These are phyloP conservation scores for Fusarium sp. DNA, from an alignment of 2,329 filamentous ascomycete species.

Conservation along the genomic window DNA sequence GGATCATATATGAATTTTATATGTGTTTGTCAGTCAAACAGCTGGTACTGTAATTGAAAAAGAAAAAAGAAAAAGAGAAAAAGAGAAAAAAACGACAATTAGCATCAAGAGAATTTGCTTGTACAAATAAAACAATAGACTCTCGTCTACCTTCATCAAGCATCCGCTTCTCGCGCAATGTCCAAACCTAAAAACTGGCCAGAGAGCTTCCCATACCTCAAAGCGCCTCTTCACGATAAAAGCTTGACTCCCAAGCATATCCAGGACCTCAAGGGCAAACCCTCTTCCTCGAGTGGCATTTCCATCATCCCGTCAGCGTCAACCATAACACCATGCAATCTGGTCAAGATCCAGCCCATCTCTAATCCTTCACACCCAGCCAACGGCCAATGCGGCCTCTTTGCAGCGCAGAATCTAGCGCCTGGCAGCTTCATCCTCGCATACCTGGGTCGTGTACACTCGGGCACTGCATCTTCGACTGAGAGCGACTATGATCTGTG, in stretches of 20 bases:
- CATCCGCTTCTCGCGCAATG: slow-evolving; percentile 37
- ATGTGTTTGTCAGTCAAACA: neutral
- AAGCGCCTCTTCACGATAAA: slow-evolving; percentile 59
- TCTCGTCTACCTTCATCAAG: neutral
- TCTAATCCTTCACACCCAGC: slow-evolving; percentile 65
- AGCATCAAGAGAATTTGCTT: neutral
- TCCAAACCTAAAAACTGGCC: slow-evolving; percentile 69
- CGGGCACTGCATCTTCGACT: slow-evolving; percentile 45
- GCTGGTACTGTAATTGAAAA: neutral
- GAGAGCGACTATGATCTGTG: slow-evolving; percentile 71
- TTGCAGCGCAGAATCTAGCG: slow-evolving; percentile 64
- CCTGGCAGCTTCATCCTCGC: slow-evolving; percentile 68
- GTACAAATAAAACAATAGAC: neutral
- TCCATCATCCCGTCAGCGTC: slow-evolving; percentile 45
- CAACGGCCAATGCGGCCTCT: slow-evolving; percentile 68
- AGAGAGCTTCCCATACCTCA: slow-evolving; percentile 62
- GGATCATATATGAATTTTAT: neutral
- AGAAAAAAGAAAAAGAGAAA: too few species aligned
- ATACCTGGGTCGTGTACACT: slow-evolving; percentile 70
- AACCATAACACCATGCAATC: slow-evolving; percentile 57
- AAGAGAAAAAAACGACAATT: too few species aligned
- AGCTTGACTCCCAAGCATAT: slow-evolving; percentile 58
- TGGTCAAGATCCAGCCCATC: slow-evolving; percentile 67
- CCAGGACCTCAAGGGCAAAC: slow-evolving; percentile 51
- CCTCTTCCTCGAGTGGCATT: slow-evolving; percentile 31